Percentiles rank a stretch among this genome's conserved stretches.
phyloP scores from a whole-genome alignment of 192 early-diverging fungal species.

The Phlyctochytrium arcticum region DNA sequence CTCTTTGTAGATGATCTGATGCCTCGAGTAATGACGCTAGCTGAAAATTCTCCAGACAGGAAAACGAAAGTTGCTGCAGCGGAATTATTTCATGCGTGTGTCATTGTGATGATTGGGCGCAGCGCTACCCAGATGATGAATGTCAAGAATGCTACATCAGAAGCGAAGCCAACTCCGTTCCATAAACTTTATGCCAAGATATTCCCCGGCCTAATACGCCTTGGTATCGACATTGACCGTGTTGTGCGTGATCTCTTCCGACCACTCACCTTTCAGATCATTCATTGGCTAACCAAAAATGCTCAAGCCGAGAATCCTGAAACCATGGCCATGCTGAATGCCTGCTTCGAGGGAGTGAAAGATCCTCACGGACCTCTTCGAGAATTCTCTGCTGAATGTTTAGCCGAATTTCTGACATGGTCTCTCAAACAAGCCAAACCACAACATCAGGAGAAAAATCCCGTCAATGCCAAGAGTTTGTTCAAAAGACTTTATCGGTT shows the following conservation, averaged over 20 bases:
- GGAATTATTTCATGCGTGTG: slow-evolving; percentile 67
- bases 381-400: slow-evolving; percentile 72
- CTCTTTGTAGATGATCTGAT: slow-evolving; percentile 64
- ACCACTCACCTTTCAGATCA: slow-evolving; percentile 60
- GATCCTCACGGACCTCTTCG: slow-evolving; percentile 38
- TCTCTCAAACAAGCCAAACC: slow-evolving; percentile 63
- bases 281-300: slow-evolving; percentile 80
- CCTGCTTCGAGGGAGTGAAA: slow-evolving; percentile 61
- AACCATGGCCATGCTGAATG: slow-evolving; percentile 63
- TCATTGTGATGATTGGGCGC: slow-evolving; percentile 73
- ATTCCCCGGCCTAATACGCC: slow-evolving; percentile 66
- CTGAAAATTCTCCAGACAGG: slow-evolving; percentile 67
- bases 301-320: slow-evolving; percentile 73
- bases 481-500: slow-evolving; percentile 64
- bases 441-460: slow-evolving; percentile 42
- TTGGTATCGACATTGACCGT: slow-evolving; percentile 68
- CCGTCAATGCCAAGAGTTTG: slow-evolving; percentile 68
- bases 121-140: slow-evolving; percentile 24
- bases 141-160: not conserved
- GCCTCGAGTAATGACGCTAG: slow-evolving; percentile 70
- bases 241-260: slow-evolving; percentile 67
- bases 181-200: slow-evolving; percentile 59
- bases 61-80: slow-evolving; percentile 72
- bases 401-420: slow-evolving; percentile 71
- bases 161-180: slow-evolving; percentile 45